Conservation (phyloP, 2,329 filamentous ascomycete genomes). For the Nannizziopsis barbatae region DNA sequence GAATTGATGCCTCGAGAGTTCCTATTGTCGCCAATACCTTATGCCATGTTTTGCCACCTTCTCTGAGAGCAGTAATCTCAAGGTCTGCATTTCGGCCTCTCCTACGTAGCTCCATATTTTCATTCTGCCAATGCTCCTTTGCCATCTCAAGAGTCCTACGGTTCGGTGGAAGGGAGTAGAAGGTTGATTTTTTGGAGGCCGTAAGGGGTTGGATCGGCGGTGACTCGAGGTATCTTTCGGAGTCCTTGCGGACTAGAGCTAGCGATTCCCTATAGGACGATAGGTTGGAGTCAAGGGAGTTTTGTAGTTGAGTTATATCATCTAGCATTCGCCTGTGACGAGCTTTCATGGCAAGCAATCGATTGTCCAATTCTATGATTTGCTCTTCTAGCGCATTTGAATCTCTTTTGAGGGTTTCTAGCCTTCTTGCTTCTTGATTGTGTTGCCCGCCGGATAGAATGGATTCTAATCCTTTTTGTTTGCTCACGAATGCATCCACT, state of each 20-base stretch:
- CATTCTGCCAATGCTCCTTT: slow-evolving; percentile 44
- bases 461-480: slow-evolving; percentile 40
- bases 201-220: slow-evolving; percentile 35
- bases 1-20: slow-evolving; percentile 42
- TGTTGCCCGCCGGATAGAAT: slow-evolving; percentile 41
- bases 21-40: slow-evolving; percentile 42
- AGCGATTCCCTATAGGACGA: slow-evolving; percentile 49
- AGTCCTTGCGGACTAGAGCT: slow-evolving; percentile 44
- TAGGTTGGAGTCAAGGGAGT: slow-evolving; percentile 47
- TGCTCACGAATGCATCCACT: slow-evolving; percentile 42
- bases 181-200: slow-evolving; percentile 27
- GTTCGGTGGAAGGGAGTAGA: slow-evolving; percentile 44
- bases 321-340: slow-evolving; percentile 43
- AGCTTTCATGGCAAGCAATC: slow-evolving; percentile 45
- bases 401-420: slow-evolving; percentile 40
- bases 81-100: slow-evolving; percentile 39
- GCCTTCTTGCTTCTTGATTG: slow-evolving; percentile 35
- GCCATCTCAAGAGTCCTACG: slow-evolving; percentile 51
- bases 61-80: slow-evolving; percentile 47
- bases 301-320: slow-evolving; percentile 45
- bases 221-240: slow-evolving; percentile 42
- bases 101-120: slow-evolving; percentile 36
- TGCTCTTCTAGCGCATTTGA: slow-evolving; percentile 43
- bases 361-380: slow-evolving; percentile 47
- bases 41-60: slow-evolving; percentile 50